A percentile compares a stretch with the other conserved stretches of the same genome.
Conservation (phyloP, 345 rosid species). For the Carallia brachiata region DNA sequence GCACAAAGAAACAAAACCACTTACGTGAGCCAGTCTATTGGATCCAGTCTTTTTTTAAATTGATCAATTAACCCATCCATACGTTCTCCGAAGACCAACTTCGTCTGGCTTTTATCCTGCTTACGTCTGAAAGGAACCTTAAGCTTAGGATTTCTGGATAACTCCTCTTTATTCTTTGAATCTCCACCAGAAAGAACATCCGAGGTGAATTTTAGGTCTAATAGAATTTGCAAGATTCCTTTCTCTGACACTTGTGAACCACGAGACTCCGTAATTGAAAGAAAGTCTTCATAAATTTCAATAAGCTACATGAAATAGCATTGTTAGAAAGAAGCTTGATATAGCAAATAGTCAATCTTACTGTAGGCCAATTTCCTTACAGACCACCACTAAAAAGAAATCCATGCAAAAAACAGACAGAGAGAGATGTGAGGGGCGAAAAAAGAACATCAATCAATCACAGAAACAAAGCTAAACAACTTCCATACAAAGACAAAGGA, state of each 20-base stretch:
- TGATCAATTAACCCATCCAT: constrained; percentile 56
- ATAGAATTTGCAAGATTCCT: constrained; percentile 81
- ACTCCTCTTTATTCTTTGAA: constrained; percentile 43
- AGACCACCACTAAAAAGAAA: not conserved
- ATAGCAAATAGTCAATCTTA: constrained; percentile 17
- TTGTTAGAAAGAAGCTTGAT: not conserved
- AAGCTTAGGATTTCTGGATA: constrained; percentile 46
- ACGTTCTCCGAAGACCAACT: constrained; percentile 47
- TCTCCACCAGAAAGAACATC: constrained; percentile 87
- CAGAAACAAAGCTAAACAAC: not conserved
- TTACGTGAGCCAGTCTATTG: constrained; percentile 99
- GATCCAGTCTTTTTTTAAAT: constrained; percentile 81
- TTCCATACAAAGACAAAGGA: not conserved
- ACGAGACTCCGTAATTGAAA: constrained; percentile 61
- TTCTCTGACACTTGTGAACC: constrained; percentile 81
- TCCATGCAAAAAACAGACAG: not conserved
- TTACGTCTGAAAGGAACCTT: constrained; percentile 61
- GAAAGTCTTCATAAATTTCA: constrained; percentile 66
- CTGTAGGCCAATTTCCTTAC: not conserved
- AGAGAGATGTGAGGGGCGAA: not conserved
- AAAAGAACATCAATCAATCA: not conserved
- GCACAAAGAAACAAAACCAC: constrained; percentile 21
- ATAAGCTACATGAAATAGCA: constrained; percentile 54
- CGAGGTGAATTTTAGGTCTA: constrained; percentile 81
- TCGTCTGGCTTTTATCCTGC: constrained; percentile 56